Base-by-base conservation (phyloP, 2,329 filamentous ascomycete genomes). In the Bipolaris oryzae region DNA sequence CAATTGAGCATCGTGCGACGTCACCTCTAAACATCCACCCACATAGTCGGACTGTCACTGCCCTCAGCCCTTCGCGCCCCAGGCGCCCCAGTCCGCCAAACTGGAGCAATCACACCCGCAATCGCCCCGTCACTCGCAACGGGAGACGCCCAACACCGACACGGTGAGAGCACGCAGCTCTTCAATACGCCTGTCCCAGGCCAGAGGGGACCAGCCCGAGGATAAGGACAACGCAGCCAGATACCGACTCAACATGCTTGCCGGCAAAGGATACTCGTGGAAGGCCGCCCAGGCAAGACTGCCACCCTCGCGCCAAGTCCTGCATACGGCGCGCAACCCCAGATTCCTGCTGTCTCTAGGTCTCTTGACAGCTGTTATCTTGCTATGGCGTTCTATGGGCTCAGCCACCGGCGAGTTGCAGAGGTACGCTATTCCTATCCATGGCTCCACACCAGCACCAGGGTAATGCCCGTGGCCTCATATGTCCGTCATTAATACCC, bases 231-330 rank as follows among this genome's bases (percentile, higher is more conserved):
- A 60, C 56, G 58, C 56, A 34, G 63, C 59, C 58, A 59, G 52
- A 50, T 55, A 50, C 42, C 39, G 44, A 44, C 54, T 69, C 63
- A 70, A 46, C 49, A 97, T 97, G 93, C 87, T 97, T 81, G 87
- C 96, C 69, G 90, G 91, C 64, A 96, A 96, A 79, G 90, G 90
- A 76, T 91, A 91, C 75, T 85, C 87, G 77, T 98, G 94, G 93
- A 97, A 96, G 83, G 89, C 91, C 65, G 89, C 93, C 66, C 90
- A 87, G 80, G 84, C 90, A 70, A 85, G 87, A 72, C 80, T 97
- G 68, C 92, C 92, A 41, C 89, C 91, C 55, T 88, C 87, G 67
- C 86, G 91, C 76, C 88, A 89, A 44, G 66, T 82, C 43, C 75
- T 75, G 67, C 74, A 77, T 50, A 85, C 91, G 68, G 73, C 96